Evolutionary conservation across 2,329 filamentous ascomycete species (phyloP).

Genomic region (Fusarium verticillioides): DNA sequence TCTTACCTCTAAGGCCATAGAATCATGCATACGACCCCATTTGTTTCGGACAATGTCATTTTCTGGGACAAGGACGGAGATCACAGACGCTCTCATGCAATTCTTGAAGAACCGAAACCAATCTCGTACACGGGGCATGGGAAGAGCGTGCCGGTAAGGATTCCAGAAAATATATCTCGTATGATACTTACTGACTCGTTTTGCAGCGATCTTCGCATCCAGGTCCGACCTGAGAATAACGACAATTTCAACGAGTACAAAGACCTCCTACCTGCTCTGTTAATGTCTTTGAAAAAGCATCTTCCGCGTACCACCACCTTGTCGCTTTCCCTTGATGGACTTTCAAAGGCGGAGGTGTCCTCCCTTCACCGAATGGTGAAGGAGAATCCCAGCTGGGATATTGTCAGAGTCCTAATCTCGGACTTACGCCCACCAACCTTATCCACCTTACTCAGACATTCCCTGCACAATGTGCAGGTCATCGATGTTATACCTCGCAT

Average conservation of each 20-base stretch:
- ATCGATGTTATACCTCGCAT: neutral
- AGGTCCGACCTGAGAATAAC: fast-evolving
- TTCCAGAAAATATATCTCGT: too few species aligned
- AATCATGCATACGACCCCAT: fast-evolving
- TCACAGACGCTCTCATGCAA: fast-evolving
- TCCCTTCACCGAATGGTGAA: neutral
- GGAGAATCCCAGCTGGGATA: neutral
- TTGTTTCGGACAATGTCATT: fast-evolving
- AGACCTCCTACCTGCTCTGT: neutral
- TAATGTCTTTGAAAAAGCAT: fast-evolving
- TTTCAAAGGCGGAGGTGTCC: fast-evolving
- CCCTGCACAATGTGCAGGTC: fast-evolving
- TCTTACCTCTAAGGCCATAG: fast-evolving
- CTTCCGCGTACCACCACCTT: fast-evolving
- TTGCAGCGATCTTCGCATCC: neutral
- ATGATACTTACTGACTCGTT: neutral
- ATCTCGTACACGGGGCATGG: neutral
- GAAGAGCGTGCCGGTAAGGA: neutral
- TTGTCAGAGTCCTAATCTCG: neutral
- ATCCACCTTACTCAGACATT: neutral
- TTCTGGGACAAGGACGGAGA: fast-evolving
- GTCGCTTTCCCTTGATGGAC: neutral
- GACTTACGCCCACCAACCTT: too few species aligned
- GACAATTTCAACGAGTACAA: neutral
- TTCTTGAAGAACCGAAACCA: fast-evolving